A percentile compares a stretch with the other conserved stretches of the same genome.
Evolutionary conservation across 768 basidiomycete species (phyloP).

Genomic region (Phanerochaete sordida): DNA sequence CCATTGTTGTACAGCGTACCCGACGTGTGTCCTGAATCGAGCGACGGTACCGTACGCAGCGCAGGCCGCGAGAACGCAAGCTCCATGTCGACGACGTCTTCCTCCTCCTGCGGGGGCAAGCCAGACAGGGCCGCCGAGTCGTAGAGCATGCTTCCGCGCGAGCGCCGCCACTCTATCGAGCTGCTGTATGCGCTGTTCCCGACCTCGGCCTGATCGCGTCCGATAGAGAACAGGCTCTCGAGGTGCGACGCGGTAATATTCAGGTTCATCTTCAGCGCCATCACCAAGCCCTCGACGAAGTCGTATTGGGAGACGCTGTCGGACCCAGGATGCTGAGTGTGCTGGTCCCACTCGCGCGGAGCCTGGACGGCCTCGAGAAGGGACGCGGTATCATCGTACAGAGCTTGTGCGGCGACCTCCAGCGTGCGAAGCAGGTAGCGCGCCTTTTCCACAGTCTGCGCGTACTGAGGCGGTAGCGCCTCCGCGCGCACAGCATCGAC

Average conservation of each 20-base stretch:
- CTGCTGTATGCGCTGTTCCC: constrained; percentile 69
- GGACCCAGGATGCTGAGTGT: not conserved
- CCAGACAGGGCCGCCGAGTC: constrained; percentile 39
- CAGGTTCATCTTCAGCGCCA: constrained; percentile 55
- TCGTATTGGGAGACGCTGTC: constrained; percentile 29
- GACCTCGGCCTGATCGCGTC: constrained; percentile 68
- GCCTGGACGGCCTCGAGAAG: constrained; percentile 59
- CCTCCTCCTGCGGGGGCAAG: constrained; percentile 28
- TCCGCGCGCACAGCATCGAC: constrained; percentile 54
- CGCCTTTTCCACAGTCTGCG: constrained; percentile 62
- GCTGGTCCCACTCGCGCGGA: constrained; percentile 22
- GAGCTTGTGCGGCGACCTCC: constrained; percentile 65
- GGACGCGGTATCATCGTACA: constrained; percentile 68
- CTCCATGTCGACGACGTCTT: constrained; percentile 25
- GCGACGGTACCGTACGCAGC: constrained; percentile 1
- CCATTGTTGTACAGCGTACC: constrained; percentile 22
- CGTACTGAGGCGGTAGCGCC: not conserved
- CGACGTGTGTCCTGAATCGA: constrained; percentile 4
- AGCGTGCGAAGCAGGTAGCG: constrained; percentile 63
- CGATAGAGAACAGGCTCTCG: constrained; percentile 58
- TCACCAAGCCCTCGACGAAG: constrained; percentile 42
- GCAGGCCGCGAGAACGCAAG: constrained; percentile 21
- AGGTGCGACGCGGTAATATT: constrained; percentile 53
- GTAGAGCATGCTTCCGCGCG: constrained; percentile 56
- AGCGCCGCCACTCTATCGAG: constrained; percentile 77